These are phyloP conservation scores for Colletotrichum viniferum DNA, from an alignment of 2,329 filamentous ascomycete genomes.

Conservation along the genomic window DNA sequence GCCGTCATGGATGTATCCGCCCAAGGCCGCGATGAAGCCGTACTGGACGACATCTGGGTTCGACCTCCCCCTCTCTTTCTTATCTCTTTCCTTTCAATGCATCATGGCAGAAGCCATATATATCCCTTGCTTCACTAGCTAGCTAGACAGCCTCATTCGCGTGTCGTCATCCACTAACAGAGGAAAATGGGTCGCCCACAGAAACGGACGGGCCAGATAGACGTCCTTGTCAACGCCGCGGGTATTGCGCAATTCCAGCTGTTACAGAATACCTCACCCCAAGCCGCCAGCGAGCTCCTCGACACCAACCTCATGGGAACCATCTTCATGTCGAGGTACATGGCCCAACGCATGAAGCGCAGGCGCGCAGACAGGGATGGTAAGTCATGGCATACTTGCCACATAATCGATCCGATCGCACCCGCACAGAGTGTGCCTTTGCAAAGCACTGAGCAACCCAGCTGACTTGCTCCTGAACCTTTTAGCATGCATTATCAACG, in stretches of 20 bases:
- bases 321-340: constrained; percentile 62
- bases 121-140: neutral
- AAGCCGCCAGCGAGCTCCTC: constrained; percentile 62
- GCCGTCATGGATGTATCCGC: constrained; percentile 21
- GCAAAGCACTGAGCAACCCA: neutral
- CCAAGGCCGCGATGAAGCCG: constrained; percentile 8
- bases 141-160: neutral
- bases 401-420: neutral
- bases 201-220: constrained; percentile 31
- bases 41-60: constrained; percentile 21
- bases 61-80: neutral
- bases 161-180: neutral
- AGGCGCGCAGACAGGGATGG: constrained; percentile 25
- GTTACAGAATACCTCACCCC: constrained; percentile 58
- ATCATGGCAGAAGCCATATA: neutral
- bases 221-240: constrained; percentile 80
- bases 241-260: constrained; percentile 72
- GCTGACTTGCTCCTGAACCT: constrained; percentile 2
- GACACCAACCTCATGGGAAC: constrained; percentile 74
- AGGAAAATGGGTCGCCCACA: neutral
- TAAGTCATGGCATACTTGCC: constrained; percentile 21
- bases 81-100: neutral
- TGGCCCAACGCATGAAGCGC: constrained; percentile 53
- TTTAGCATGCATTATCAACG: constrained; percentile 75
- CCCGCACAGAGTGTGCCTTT: neutral